Evolutionary conservation across 805 yeast genomes (phyloP).

Genomic region (Metschnikowia borealis): DNA sequence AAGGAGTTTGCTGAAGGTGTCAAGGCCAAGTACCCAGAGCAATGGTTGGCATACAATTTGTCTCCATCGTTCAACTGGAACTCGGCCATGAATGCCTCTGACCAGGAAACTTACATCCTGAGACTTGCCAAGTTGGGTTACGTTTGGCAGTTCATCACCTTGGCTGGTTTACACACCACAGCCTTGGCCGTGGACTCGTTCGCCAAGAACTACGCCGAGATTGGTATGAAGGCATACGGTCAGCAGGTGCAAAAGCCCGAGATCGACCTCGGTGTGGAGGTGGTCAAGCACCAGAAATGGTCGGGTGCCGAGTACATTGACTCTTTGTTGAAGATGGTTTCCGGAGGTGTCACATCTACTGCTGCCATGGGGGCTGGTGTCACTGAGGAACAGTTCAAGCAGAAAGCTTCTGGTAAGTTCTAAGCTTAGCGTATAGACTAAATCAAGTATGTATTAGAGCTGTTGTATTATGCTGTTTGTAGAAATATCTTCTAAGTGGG

Average conservation of each 20-base stretch:
- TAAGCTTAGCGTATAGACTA: conserved; percentile 9
- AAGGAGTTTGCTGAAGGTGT: conserved; percentile 93
- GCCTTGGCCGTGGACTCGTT: conserved; percentile 88
- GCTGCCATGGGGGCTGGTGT: conserved; percentile 99
- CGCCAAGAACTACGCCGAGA: conserved; percentile 68
- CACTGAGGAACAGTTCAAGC: conserved; percentile 91
- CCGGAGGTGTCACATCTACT: conserved; percentile 92
- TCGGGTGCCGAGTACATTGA: conserved; percentile 97
- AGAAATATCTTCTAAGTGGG: too few relatives aligned
- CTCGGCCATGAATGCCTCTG: conserved; percentile 80
- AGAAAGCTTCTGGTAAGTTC: conserved; percentile 18
- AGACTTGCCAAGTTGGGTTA: conserved; percentile 86
- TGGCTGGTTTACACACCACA: conserved; percentile 95
- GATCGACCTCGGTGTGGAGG: conserved; percentile 86
- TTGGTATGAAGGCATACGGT: conserved; percentile 96
- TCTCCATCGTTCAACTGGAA: conserved; percentile 99
- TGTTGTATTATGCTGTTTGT: too few relatives aligned
- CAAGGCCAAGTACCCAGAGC: conserved; percentile 71
- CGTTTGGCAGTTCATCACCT: conserved; percentile 96
- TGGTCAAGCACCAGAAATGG: conserved; percentile 98
- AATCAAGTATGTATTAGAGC: background rate
- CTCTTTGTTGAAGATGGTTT: conserved; percentile 79
- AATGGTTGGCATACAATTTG: conserved; percentile 95
- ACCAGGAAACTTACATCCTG: conserved; percentile 86
- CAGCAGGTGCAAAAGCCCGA: conserved; percentile 81